Evolutionary conservation across 768 basidiomycete species (phyloP), one percentile per base, ranked within the genome.

Genomic region (Fomitopsis pulvina): DNA sequence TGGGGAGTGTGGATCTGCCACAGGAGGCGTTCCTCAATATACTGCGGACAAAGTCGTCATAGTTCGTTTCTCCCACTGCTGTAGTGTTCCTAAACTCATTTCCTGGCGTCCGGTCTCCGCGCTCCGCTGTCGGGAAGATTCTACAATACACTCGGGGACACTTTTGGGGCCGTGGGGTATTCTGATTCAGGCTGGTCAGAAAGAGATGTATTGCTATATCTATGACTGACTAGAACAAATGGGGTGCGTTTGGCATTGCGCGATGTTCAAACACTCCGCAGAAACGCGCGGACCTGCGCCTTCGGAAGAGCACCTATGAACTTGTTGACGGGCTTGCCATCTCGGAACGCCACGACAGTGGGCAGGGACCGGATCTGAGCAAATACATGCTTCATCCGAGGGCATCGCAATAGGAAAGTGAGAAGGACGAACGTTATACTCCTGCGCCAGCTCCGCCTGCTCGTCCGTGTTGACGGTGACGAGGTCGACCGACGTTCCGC

Each of bases 1-100:
- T 95, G 46, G 92, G 93, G 29, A 83, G 74, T 50, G 90, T 97
- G 45, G 84, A 92, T 53, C 78, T 99, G 37, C 93, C 94, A 26
- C 92, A 96, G 60, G 92, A 94, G 60, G 95, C 94, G 1, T 98
- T 99, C 77, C 96, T 88, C 66, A 81, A 90, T 54, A 85, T 97
- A 47, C 72, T 98, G 53, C 80, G 82, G 60, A 76, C 76, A 41
- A 85, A 79, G 61, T 51, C 49, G 12, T 48, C 32, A 9, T 30
- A 37, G 34, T 14, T 12, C 34, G 34, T 5, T 18, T 37, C 5
- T 37, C 34, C 18, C 14, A 37, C 34, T 14, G 29, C 29, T n/a
- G n/a, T n/a, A n/a, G n/a, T n/a, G n/a, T n/a, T n/a, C n/a, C n/a
- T n/a, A n/a, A n/a, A n/a, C n/a, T n/a, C n/a, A n/a, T n/a, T n/a